Base-by-base conservation (phyloP, 495 filamentous ascomycete genomes). In the Chaetomium tenue region DNA sequence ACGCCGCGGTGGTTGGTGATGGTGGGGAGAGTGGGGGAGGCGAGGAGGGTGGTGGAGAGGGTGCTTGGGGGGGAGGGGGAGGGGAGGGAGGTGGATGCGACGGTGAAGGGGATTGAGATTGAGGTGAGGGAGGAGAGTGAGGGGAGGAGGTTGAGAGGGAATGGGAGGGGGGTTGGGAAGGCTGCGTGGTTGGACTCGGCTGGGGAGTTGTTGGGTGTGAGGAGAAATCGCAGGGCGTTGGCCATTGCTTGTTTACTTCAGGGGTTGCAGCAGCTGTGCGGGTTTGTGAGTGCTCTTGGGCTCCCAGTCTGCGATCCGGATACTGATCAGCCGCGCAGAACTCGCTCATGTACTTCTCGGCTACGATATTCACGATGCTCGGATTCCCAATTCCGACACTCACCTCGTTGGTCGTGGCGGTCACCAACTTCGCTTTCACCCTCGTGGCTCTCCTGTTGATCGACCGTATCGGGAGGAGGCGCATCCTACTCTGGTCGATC, bases 261-360 rank as follows among this genome's bases (percentile, higher is more conserved):
- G 72, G 91, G 87, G 0, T 75, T 92, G n/a, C 93, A 97, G 73
- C 93, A 97, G 69, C 81, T 95, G 18, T 94, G 89, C 66, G 93
- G 93, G 8, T 97, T 96, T 74, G 86, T 88, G 73, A 76, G 86
- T 78, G 33, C n/a, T 37, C 39, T 42, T 23, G 3, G 12, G 26
- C 3, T 26, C 12, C 26, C 28, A 20, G n/a, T 28, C 51, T 47
- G 52, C 26, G 8, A 9, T 59, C 39, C 23, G 16, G 0, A 30
- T 56, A 58, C 70, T 75, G 54, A 73, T 58, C 26, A 0, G 9
- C 23, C 13, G 22, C 68, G 6, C 11, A 88, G 85, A 96, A 96
- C 76, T 89, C 88, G 53, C 82, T 97, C 15, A 97, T 97, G 93
- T 97, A 97, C 73, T 97, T 93, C 74, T 93, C 91, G 8, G 90